Evolutionary conservation across 2,329 filamentous ascomycete species (phyloP), one percentile per base, ranked within the genome.

Genomic region (Penicillium sp.): DNA sequence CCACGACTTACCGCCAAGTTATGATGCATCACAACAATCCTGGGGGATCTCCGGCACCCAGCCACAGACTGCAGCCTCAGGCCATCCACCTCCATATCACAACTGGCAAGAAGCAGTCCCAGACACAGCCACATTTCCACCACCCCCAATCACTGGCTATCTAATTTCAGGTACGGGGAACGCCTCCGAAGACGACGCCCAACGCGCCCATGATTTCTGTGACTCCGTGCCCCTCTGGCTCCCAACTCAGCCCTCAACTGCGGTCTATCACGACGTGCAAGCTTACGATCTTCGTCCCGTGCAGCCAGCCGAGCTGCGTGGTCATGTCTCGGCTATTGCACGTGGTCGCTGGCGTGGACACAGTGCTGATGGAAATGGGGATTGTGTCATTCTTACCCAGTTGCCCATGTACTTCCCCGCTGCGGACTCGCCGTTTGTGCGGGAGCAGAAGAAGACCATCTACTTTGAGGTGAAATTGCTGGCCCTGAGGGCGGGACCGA

Each of bases 21-120:
- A 56, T 38, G 54, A 56, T 38, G 40, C 54, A 50, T 56, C 54
- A 48, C 42, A 52, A 45, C 9, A 46, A 48, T 49, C 41, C 29
- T 46, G 50, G 50, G 38, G 29, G 15, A 42, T 12, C 37, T 38
- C 37, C 27, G 17, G 17, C 6, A 51, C n/a, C 13, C 49, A 55
- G 41, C 46, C 25, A 47, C 55, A 57, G 42, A 31, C 25, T 6
- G 21, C 19, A 47, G 43, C 7, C 43, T 46, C 43, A 42, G 40
- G 12, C 5, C 47, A 72, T 25, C 83, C 83, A 15, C 83, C 83
- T 19, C 80, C 82, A 27, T 85, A 86, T 65, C 84, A 87, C 69
- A 83, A 86, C 71, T 88, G 85, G 85, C 80, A 83, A 52, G 72
- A 75, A 41, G 76, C 81, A 2, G 79, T 87, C 4, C 84, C 84